Conservation (phyloP, 495 filamentous ascomycete species). For the Neurospora discreta region DNA sequence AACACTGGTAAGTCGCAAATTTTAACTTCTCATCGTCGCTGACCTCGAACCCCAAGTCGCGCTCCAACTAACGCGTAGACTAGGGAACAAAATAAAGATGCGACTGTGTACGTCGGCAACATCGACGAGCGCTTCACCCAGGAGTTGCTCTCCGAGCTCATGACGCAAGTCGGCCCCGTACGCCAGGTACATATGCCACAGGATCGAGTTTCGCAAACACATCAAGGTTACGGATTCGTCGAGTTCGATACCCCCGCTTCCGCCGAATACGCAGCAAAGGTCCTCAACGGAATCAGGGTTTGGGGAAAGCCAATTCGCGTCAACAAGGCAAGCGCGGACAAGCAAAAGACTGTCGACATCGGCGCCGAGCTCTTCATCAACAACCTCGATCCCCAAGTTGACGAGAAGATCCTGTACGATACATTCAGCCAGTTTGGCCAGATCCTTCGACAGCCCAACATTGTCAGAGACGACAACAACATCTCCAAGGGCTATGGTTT, state of each 20-base stretch:
- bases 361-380: constrained; percentile 96
- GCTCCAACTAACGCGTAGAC: not conserved
- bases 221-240: constrained; percentile 98
- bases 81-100: constrained; percentile 99
- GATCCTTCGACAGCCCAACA: constrained; percentile 75
- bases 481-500: constrained; percentile 96
- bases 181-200: constrained; percentile 96
- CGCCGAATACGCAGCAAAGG: constrained; percentile 91
- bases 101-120: constrained; percentile 96
- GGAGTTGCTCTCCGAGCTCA: constrained; percentile 88
- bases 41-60: not conserved
- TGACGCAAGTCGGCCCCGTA: constrained; percentile 92
- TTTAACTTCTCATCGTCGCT: not conserved
- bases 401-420: constrained; percentile 94
- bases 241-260: constrained; percentile 95
- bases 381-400: constrained; percentile 88
- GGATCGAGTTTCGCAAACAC: constrained; percentile 89
- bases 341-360: constrained; percentile 91
- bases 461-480: constrained; percentile 84
- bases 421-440: constrained; percentile 92
- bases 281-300: constrained; percentile 91
- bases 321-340: constrained; percentile 86
- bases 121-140: constrained; percentile 93
- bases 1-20: constrained; percentile 57
- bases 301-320: constrained; percentile 93